Base-by-base conservation (phyloP, 164 flowering plant species). In the Umbellularia californica region DNA sequence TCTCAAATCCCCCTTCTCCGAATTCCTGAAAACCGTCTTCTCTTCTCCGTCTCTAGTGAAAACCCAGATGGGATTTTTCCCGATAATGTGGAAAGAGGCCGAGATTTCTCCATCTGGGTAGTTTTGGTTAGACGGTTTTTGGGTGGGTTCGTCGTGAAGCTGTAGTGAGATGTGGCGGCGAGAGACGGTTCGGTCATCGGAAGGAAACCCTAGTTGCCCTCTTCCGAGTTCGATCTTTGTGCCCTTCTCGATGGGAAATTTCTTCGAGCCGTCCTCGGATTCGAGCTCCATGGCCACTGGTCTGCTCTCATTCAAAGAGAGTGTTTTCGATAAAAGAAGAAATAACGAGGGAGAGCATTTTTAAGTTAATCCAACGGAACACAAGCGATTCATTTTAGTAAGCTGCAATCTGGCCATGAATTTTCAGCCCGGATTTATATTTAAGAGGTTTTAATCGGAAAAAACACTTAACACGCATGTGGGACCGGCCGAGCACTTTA, bases 1-100 rank as follows among this genome's bases (percentile, higher is more conserved):
- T 23, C 68, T 77, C 81, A 90, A 35, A 66, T 83, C 83, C 25
- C 93, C 94, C 50, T 71, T 84, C 23, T 87, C 90, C 6, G 63
- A 81, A 23, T 78, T 89, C 83, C 84, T 83, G 77, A 81, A 90
- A 79, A 80, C 81, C 77, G 73, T 79, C 52, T 86, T 75, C 14
- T 82, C 84, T 2, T 75, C 83, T 17, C 69, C 67, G 0, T 63
- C 67, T 13, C 58, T 35, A 50, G 73, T 71, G 75, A 74, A 66
- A 0, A 92, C 89, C 91, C 95, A 95, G n/a, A 95, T 69, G 17
- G 97, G 97, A 74, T 93, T 95, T 80, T 82, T 87, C 65, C 98
- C 98, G 0, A 83, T 15, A 14, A 88, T 93, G 72, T 88, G 78
- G 55, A 91, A 93, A 9, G 77, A 81, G 76, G 84, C 86, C 78